These are phyloP conservation scores for Rhizodiscina lignyota DNA, from an alignment of 495 filamentous ascomycete species.

Conservation along the genomic window DNA sequence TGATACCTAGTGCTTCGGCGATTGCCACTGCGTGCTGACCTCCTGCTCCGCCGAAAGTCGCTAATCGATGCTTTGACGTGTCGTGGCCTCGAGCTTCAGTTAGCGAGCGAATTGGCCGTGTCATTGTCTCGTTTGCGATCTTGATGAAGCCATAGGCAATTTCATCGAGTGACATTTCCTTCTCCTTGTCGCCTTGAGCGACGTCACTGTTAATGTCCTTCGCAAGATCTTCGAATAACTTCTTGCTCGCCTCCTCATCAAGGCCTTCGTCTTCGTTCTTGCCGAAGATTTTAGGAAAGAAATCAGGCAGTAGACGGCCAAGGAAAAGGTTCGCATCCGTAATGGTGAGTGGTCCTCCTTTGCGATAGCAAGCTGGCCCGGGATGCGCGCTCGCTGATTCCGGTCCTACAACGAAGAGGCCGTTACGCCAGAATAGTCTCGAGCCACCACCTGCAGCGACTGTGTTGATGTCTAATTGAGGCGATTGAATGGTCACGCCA, in stretches of 20 bases:
- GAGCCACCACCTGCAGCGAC: conserved; percentile 91
- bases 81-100: conserved; percentile 92
- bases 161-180: conserved; percentile 69
- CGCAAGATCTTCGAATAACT: conserved; percentile 61
- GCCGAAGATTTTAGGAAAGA: conserved; percentile 96
- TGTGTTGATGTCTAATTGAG: conserved; percentile 95
- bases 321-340: conserved; percentile 90
- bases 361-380: conserved; percentile 86
- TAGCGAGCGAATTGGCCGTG: conserved; percentile 73
- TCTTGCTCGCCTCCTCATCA: conserved; percentile 60
- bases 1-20: conserved; percentile 73
- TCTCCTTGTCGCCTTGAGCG: conserved; percentile 31
- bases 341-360: conserved; percentile 82
- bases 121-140: conserved; percentile 95
- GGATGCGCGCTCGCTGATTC: conserved; percentile 90
- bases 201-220: conserved; percentile 56
- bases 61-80: conserved; percentile 74
- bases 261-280: conserved; percentile 77
- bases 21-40: conserved; percentile 96
- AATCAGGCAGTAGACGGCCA: conserved; percentile 75
- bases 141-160: conserved; percentile 82
- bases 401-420: conserved; percentile 89
- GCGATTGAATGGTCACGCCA: conserved; percentile 85
- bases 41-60: conserved; percentile 87
- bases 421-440: conserved; percentile 76